These are phyloP conservation scores for Suhomyces choctaworum DNA, from an alignment of 1,139 yeast species.

Conservation along the genomic window DNA sequence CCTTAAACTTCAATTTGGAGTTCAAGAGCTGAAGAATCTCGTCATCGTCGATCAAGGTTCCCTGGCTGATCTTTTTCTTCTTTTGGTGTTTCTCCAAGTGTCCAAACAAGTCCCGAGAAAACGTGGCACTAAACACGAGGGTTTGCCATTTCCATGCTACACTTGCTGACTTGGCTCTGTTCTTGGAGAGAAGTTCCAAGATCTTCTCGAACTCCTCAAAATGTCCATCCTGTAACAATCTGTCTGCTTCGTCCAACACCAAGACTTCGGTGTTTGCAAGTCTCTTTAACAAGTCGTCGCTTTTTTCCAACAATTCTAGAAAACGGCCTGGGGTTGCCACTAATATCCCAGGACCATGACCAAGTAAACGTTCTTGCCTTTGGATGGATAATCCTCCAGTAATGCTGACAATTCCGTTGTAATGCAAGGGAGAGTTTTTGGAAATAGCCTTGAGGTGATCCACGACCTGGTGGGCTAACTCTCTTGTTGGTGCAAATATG, in stretches of 20 bases:
- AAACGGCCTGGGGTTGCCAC: constrained; percentile 98
- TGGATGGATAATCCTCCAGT: constrained; percentile 96
- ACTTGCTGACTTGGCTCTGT: constrained; percentile 27
- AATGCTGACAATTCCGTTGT: constrained; percentile 66
- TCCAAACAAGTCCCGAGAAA: constrained; percentile 77
- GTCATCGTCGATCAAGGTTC: constrained; percentile 50
- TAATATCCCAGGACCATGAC: constrained; percentile 74
- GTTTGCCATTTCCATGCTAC: constrained; percentile 76
- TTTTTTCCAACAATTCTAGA: constrained; percentile 73
- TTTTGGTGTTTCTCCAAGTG: constrained; percentile 55
- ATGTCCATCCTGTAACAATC: constrained; percentile 93
- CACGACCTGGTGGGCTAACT: constrained; percentile 90
- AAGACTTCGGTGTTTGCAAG: constrained; percentile 66
- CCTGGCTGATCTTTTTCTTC: constrained; percentile 27
- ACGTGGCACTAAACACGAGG: constrained; percentile 91
- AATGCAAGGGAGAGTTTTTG: constrained; percentile 57
- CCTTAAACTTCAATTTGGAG: constrained; percentile 59
- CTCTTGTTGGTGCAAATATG: constrained; percentile 93
- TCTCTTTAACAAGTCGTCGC: constrained; percentile 51
- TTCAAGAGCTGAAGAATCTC: constrained; percentile 56
- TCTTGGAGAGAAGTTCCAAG: constrained; percentile 55
- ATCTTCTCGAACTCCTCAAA: constrained; percentile 89
- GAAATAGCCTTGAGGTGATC: constrained; percentile 70
- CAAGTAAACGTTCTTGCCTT: constrained; percentile 80
- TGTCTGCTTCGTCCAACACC: constrained; percentile 96